Conservation (phyloP, 78 protist genomes). For the Planoprotostelium fungivorum region DNA sequence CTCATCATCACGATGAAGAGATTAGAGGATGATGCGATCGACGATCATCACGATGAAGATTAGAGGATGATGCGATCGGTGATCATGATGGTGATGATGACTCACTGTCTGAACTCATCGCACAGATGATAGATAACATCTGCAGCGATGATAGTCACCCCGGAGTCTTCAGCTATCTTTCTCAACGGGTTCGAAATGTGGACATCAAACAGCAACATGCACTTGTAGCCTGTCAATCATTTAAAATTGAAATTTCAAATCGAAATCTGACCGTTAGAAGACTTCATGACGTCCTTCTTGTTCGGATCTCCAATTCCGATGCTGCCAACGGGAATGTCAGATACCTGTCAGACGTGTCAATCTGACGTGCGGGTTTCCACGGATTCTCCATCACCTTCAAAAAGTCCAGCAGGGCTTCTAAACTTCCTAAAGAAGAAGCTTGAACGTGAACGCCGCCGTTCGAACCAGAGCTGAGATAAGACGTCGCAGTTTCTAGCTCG, state of each 20-base stretch:
- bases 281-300: constrained; percentile 86
- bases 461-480: background rate
- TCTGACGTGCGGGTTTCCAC: background rate
- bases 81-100: background rate
- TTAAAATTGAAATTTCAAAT: background rate
- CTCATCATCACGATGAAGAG: too few relatives aligned
- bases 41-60: too few relatives aligned
- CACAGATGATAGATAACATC: background rate
- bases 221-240: background rate
- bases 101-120: background rate
- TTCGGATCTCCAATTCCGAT: constrained; percentile 90
- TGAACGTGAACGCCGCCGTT: constrained; percentile 77
- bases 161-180: background rate
- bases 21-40: too few relatives aligned
- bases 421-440: constrained; percentile 97
- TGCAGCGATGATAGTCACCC: background rate
- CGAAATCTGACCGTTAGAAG: constrained; percentile 18
- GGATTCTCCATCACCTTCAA: constrained; percentile 76
- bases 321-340: constrained; percentile 72
- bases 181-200: background rate
- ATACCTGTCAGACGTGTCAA: background rate
- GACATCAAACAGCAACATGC: background rate
- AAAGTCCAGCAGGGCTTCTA: constrained; percentile 91
- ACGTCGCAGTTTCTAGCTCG: background rate
- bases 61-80: too few relatives aligned